These are phyloP conservation scores for Poterioochromonas sp. DNA, from an alignment of 352 stramenopile genomes.

Conservation along the genomic window DNA sequence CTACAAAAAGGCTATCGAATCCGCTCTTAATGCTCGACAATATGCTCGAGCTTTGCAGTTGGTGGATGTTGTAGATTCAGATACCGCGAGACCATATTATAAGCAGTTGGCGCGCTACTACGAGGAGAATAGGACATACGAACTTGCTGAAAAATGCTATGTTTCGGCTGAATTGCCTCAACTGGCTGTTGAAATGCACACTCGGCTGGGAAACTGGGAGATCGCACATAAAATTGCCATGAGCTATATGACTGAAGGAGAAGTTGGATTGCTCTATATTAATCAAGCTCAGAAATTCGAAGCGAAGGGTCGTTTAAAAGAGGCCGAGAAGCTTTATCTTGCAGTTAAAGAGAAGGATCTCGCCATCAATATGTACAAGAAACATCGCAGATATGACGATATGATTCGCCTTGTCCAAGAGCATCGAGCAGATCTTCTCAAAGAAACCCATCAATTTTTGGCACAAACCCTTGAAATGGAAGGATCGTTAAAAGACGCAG, in stretches of 20 bases:
- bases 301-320: slow-evolving; percentile 71
- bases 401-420: slow-evolving; percentile 86
- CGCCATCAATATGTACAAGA: slow-evolving; percentile 94
- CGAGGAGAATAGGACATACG: slow-evolving; percentile 66
- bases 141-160: slow-evolving; percentile 75
- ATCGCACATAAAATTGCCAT: slow-evolving; percentile 77
- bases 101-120: slow-evolving; percentile 74
- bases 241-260: slow-evolving; percentile 78
- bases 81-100: slow-evolving; percentile 78
- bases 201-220: slow-evolving; percentile 74
- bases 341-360: slow-evolving; percentile 78
- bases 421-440: slow-evolving; percentile 79
- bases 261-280: slow-evolving; percentile 80
- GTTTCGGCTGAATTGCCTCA: slow-evolving; percentile 73
- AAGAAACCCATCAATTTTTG: slow-evolving; percentile 80
- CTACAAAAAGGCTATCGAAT: slow-evolving; percentile 77
- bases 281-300: slow-evolving; percentile 81
- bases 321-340: slow-evolving; percentile 84
- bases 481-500: slow-evolving; percentile 70
- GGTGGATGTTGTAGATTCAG: slow-evolving; percentile 73
- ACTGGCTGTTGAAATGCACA: slow-evolving; percentile 88
- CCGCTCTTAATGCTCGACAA: slow-evolving; percentile 77
- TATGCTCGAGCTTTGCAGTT: slow-evolving; percentile 82
- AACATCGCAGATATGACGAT: slow-evolving; percentile 84
- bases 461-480: slow-evolving; percentile 82